Conservation (phyloP, 2,329 filamentous ascomycete species). For the Ophiostoma australiae region DNA sequence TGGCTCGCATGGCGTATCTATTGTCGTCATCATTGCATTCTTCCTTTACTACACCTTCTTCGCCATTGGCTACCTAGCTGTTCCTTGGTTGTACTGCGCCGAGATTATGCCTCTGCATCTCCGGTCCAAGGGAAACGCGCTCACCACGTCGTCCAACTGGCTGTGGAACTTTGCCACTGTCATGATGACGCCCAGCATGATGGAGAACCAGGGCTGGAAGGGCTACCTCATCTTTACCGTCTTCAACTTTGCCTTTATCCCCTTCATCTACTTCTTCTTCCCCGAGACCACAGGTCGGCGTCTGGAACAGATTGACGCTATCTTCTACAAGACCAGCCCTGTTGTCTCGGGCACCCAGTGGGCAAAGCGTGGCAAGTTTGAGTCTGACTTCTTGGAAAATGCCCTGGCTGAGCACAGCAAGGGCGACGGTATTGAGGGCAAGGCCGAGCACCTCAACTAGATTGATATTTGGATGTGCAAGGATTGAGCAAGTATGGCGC, state of each 20-base stretch:
- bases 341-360: conserved; percentile 17
- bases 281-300: conserved; percentile 51
- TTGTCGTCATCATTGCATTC: conserved; percentile 23
- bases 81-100: conserved; percentile 34
- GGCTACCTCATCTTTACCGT: conserved; percentile 45
- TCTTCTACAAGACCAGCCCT: conserved; percentile 34
- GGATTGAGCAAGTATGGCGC: not conserved
- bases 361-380: not conserved
- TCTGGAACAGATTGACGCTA: conserved; percentile 65
- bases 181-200: conserved; percentile 44
- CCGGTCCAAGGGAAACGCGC: conserved; percentile 20
- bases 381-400: not conserved
- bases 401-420: not conserved
- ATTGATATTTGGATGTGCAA: not conserved
- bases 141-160: conserved; percentile 46
- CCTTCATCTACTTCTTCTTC: conserved; percentile 49
- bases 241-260: conserved; percentile 32
- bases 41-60: conserved; percentile 32
- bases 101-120: conserved; percentile 24
- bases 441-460: not conserved
- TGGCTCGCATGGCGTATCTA: conserved; percentile 21
- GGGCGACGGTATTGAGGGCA: not conserved
- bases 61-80: conserved; percentile 46
- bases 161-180: conserved; percentile 45
- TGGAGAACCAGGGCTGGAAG: conserved; percentile 47